Conservation (phyloP, 495 filamentous ascomycete genomes). For the Penicillium lagena region DNA sequence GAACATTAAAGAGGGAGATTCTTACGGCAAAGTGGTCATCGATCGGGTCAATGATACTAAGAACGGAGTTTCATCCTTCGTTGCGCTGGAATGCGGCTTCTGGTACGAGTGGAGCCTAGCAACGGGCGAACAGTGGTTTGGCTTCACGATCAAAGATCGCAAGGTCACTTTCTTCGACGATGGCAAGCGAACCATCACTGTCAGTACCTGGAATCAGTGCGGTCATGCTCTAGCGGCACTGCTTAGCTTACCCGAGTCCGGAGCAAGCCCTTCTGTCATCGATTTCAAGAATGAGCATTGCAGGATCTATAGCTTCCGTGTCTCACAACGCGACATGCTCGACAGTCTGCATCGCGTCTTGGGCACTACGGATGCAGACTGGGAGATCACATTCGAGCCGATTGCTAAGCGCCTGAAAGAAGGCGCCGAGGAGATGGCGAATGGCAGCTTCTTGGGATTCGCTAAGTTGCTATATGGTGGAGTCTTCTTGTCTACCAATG, state of each 20-base stretch:
- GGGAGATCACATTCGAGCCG: slow-evolving; percentile 44
- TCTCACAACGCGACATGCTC: slow-evolving; percentile 49
- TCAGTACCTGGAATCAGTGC: slow-evolving; percentile 37
- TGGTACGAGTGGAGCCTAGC: slow-evolving; percentile 51
- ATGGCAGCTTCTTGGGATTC: slow-evolving; percentile 25
- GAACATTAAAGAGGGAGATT: slow-evolving; percentile 18
- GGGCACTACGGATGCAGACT: slow-evolving; percentile 40
- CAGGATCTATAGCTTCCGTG: slow-evolving; percentile 38
- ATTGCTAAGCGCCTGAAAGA: slow-evolving; percentile 35
- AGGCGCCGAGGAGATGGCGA: slow-evolving; percentile 32
- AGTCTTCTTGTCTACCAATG: slow-evolving; percentile 38
- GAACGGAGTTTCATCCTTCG: slow-evolving; percentile 37
- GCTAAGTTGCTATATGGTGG: slow-evolving; percentile 39
- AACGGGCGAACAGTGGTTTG: slow-evolving; percentile 24
- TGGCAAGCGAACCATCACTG: slow-evolving; percentile 30
- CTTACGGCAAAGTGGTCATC: not conserved
- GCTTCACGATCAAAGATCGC: slow-evolving; percentile 38
- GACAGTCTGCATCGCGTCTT: slow-evolving; percentile 48
- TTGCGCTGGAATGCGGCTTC: slow-evolving; percentile 40
- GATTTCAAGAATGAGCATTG: slow-evolving; percentile 33
- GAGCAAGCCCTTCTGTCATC: slow-evolving; percentile 13
- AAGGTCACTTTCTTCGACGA: slow-evolving; percentile 44
- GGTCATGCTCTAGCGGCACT: slow-evolving; percentile 38
- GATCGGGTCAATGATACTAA: slow-evolving; percentile 26
- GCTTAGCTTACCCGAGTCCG: slow-evolving; percentile 30